A percentile compares a stretch with the other conserved stretches of the same genome.
phyloP scores from a whole-genome alignment of 140 eudicot species.

The Bidens hawaiensis region DNA sequence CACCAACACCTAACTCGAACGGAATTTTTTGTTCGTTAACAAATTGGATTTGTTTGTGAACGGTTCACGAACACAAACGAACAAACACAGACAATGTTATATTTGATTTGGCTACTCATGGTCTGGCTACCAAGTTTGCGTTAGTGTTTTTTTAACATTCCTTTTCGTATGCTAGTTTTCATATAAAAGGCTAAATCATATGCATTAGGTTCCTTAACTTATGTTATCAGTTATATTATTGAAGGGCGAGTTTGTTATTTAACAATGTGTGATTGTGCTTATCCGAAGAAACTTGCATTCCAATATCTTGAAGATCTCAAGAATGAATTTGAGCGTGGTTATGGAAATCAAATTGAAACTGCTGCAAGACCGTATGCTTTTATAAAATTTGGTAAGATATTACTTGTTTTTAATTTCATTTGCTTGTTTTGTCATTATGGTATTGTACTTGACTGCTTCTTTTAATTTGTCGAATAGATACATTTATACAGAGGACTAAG shows the following conservation, averaged over 20 bases:
- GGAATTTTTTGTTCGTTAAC: no score
- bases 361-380: conserved; percentile 99
- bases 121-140: no score
- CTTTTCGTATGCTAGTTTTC: no score
- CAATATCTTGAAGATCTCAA: conserved; percentile 96
- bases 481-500: conserved; percentile 92
- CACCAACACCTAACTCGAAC: no score
- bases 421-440: neutral
- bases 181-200: neutral
- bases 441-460: neutral
- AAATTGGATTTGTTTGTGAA: no score
- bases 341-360: conserved; percentile 96
- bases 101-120: no score
- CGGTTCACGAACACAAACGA: no score
- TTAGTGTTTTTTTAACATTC: no score
- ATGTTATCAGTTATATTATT: conserved; percentile 64
- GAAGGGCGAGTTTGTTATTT: conserved; percentile 95
- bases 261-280: conserved; percentile 99
- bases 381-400: conserved; percentile 74
- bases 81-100: no score
- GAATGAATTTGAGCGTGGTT: conserved; percentile 91
- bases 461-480: conserved; percentile 44
- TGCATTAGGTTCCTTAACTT: conserved; percentile 44
- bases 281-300: conserved; percentile 97
- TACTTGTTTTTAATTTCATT: neutral